Conservation (phyloP, 768 basidiomycete species). For the Tylopilus sp. region DNA sequence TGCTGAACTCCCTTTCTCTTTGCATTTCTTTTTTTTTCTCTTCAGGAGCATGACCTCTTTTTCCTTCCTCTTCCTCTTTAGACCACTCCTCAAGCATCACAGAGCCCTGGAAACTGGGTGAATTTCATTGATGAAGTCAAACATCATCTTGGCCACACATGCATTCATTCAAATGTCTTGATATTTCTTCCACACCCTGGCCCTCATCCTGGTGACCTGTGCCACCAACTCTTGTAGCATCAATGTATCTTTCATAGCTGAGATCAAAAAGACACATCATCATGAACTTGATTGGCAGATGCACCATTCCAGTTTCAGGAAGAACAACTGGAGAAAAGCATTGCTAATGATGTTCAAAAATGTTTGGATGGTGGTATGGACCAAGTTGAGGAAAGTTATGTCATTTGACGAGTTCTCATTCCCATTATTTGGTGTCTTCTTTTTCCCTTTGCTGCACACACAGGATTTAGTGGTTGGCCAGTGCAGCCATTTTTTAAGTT, state of each 20-base stretch:
- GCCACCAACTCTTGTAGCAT: conserved; percentile 39
- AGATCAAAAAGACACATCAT: conserved; percentile 52
- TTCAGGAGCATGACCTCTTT: conserved; percentile 1
- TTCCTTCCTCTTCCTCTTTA: conserved; percentile 28
- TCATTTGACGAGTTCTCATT: conserved; percentile 26
- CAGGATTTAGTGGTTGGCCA: conserved; percentile 13
- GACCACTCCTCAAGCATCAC: background rate
- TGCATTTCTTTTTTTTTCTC: conserved; percentile 18
- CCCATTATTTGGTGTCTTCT: conserved; percentile 13
- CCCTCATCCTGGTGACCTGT: conserved; percentile 51
- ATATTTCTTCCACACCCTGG: conserved; percentile 49
- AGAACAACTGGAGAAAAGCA: conserved; percentile 30
- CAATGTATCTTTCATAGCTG: conserved; percentile 41
- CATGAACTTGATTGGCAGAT: conserved; percentile 68
- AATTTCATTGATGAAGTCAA: conserved; percentile 45
- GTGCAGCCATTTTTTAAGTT: conserved; percentile 52
- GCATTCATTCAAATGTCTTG: conserved; percentile 65
- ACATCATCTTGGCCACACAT: conserved; percentile 52
- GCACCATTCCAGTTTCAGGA: conserved; percentile 42
- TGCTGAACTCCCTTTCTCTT: background rate
- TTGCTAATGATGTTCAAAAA: conserved; percentile 46
- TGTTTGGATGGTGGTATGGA: conserved; percentile 45
- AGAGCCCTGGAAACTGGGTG: background rate
- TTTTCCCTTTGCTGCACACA: conserved; percentile 16
- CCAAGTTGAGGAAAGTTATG: conserved; percentile 31